These are phyloP conservation scores for Phlyctochytrium planicorne DNA, from an alignment of 192 early-diverging fungal genomes.

Conservation along the genomic window DNA sequence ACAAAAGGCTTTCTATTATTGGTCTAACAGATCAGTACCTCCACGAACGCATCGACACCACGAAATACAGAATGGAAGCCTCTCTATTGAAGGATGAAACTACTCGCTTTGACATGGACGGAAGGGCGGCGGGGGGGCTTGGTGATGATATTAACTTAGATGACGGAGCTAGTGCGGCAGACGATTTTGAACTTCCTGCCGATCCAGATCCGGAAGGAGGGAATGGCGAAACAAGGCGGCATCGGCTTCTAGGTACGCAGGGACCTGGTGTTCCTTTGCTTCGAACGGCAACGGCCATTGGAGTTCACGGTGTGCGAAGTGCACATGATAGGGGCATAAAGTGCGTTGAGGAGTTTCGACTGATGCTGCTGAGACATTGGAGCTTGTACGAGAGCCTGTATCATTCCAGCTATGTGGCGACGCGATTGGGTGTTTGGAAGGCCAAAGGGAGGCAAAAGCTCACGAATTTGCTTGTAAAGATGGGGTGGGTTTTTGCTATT, in stretches of 20 bases:
- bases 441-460: slow-evolving; percentile 76
- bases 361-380: slow-evolving; percentile 92
- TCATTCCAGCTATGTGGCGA: slow-evolving; percentile 82
- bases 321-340: slow-evolving; percentile 57
- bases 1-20: slow-evolving; percentile 69
- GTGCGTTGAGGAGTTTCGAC: slow-evolving; percentile 75
- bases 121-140: slow-evolving; percentile 11
- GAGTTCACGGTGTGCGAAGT: slow-evolving; percentile 1
- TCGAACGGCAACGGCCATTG: background rate
- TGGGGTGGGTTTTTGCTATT: slow-evolving; percentile 62
- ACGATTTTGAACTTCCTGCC: background rate
- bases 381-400: slow-evolving; percentile 84
- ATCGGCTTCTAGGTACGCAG: background rate
- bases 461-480: slow-evolving; percentile 82
- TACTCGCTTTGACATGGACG: slow-evolving; percentile 48
- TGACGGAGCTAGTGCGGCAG: slow-evolving; percentile 3
- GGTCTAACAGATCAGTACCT: slow-evolving; percentile 79
- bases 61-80: slow-evolving; percentile 65
- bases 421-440: slow-evolving; percentile 86
- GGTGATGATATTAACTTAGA: too few relatives aligned
- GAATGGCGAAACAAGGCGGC: background rate
- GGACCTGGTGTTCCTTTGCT: background rate
- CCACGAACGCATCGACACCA: slow-evolving; percentile 66
- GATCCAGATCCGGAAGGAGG: slow-evolving; percentile 2
- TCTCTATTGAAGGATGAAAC: slow-evolving; percentile 70